These are phyloP conservation scores for Ceratobasidium sp. DNA, from an alignment of 1,284 basidiomycete genomes.

Conservation along the genomic window DNA sequence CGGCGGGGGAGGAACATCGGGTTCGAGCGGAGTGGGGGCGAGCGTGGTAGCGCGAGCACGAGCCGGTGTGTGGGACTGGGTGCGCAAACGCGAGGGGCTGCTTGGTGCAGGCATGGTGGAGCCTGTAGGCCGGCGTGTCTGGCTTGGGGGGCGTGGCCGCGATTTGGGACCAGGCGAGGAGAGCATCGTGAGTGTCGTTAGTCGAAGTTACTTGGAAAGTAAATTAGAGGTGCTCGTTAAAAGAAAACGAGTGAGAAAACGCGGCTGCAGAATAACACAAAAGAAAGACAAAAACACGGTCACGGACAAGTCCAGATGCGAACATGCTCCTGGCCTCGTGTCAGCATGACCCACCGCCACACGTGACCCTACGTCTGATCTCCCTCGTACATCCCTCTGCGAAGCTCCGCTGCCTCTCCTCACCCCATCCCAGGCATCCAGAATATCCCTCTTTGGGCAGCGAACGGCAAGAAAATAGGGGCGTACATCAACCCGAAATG, in stretches of 20 bases:
- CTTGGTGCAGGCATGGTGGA: not conserved
- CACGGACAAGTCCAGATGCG: not conserved
- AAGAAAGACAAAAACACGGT: conserved; percentile 19
- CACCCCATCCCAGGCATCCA: not conserved
- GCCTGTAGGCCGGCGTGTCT: conserved; percentile 1
- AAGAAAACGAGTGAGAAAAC: not conserved
- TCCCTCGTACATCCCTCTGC: not conserved
- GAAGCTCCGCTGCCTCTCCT: conserved; percentile 1
- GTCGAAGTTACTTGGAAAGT: not conserved
- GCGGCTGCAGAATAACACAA: not conserved
- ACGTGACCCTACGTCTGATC: too few species aligned
- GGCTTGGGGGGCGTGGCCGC: conserved; percentile 15
- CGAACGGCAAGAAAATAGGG: too few species aligned
- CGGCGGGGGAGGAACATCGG: conserved; percentile 18
- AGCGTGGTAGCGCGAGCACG: not conserved
- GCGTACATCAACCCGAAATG: too few species aligned
- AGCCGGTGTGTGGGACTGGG: conserved; percentile 25
- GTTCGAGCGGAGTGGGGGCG: not conserved
- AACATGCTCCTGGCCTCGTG: not conserved
- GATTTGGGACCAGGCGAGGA: conserved; percentile 3
- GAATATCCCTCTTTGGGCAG: too few species aligned
- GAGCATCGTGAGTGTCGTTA: conserved; percentile 19
- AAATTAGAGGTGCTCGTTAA: not conserved
- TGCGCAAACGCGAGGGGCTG: conserved; percentile 7
- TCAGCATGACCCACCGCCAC: too few species aligned